Evolutionary conservation across 1,139 yeast species (phyloP), one percentile per base, ranked within the genome.

Genomic region (Saccharomyces hybrid): DNA sequence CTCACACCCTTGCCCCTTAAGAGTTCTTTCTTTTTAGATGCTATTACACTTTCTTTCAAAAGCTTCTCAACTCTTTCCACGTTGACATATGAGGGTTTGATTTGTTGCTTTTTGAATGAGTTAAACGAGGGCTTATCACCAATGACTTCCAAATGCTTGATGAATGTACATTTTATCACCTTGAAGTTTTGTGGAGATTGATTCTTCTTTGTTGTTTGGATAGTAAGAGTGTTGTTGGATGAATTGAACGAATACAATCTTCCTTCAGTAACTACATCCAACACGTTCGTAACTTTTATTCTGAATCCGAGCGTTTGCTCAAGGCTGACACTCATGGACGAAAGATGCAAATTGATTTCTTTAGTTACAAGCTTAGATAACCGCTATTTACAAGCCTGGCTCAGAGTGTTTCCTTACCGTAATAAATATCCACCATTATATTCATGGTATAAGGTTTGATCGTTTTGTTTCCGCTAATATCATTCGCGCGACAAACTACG

Each of bases 191-290:
- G 61, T 51, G 69, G 63, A 53, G 58, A 51, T 58, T 64, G 61
- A 57, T 58, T 57, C 56, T 62, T 58, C 64, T 59, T 57, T 58
- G 63, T 57, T 57, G 68, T 60, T 67, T 61, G 63, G 25, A 66
- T 56, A 6, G 77, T 71, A n/a, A 77, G 58, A 3, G 78, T 74
- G 58, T 69, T 70, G 29, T 76, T 71, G 8, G 71, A 64, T 2
- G 78, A 73, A 57, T 76, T 81, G 66, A 79, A 83, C 7, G 89
- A 78, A 67, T 82, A 84, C 38, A 87, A 77, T 46, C 77, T 73
- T 1, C 95, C 95, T 11, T 74, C 74, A 53, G 82, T 75, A 9
- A 75, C 73, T 49, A 78, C 77, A 64, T 84, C 90, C 51, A 83
- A 72, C 9, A 79, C 72, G 49, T 87, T 85, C 6, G 80, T 78